Evolutionary conservation across 768 basidiomycete genomes (phyloP), one percentile per base, ranked within the genome.

Genomic region (Cystofilobasidium ferigula): DNA sequence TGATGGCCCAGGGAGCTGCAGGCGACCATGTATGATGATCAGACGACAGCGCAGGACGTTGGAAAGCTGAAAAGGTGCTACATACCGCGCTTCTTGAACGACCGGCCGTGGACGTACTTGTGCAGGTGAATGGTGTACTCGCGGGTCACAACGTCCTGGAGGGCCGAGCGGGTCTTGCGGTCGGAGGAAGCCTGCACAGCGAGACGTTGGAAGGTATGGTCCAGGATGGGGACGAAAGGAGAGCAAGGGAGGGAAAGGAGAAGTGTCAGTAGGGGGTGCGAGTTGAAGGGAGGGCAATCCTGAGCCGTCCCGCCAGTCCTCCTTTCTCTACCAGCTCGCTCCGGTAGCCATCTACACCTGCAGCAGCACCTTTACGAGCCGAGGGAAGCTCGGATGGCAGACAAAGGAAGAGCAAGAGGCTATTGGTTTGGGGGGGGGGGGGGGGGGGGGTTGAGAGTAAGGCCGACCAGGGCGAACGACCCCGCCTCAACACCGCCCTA

Each of bases 121-220:
- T 95, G 91, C 45, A 97, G 80, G 80, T 95, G 90, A 82, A 97
- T 87, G 74, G 94, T 97, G 86, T 97, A 95, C 78, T 99, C 94
- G 74, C 93, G 86, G 71, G 93, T 88, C 71, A 97, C 94, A 80
- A 97, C 94, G 78, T 98, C 94, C 79, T 89, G 84, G 77, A 97
- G 89, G 63, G 94, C 94, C 68, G 91, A 93, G 79, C 94, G 91
- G 74, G 84, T 84, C 83, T 95, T 54, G 51, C 28, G 18, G 28
- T 32, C 22, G 28, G 28, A 30, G 2, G 3, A 3, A 32, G 51
- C 16, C n/a, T 24, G 22, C 10, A 48, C 47, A n/a, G 8, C n/a
- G 47, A 2, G 26, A 48, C n/a, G 47, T n/a, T 2, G 20, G 16
- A 18, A 48, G 45, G 9, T n/a, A 13, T 48, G 8, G 22, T 12